Percentiles rank a stretch among this genome's conserved stretches.
These are phyloP conservation scores for Cymbopogon citratus DNA, from an alignment of 176 grass and related monocot genomes.

Conservation along the genomic window DNA sequence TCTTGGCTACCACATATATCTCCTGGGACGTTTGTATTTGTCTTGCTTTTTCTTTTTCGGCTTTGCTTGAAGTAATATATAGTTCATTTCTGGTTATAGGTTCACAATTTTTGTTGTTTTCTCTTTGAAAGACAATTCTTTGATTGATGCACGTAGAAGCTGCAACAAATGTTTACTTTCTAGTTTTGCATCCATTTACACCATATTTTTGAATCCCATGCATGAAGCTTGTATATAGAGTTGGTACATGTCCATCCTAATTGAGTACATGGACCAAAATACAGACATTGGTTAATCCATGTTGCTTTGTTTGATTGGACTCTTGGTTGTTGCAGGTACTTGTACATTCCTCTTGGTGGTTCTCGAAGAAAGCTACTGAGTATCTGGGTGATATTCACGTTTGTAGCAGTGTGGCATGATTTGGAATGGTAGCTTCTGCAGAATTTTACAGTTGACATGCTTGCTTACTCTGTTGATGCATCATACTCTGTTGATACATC, in stretches of 20 bases:
- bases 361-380: conserved; percentile 79
- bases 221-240: conserved; percentile 8
- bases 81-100: not conserved
- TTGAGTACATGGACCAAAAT: not conserved
- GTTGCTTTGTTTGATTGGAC: conserved; percentile 12
- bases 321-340: conserved; percentile 51
- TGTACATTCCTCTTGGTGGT: conserved; percentile 97
- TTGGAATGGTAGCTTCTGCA: conserved; percentile 63
- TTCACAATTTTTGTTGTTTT: not conserved
- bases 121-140: no score
- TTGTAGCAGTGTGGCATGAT: conserved; percentile 96
- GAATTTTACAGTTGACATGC: conserved; percentile 11
- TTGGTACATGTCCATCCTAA: conserved; percentile 1
- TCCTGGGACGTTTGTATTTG: not conserved
- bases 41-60: not conserved
- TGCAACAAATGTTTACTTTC: not conserved
- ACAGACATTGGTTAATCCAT: not conserved
- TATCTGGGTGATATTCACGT: conserved; percentile 98
- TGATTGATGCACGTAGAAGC: not conserved
- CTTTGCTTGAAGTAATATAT: not conserved
- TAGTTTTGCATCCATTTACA: conserved; percentile 4
- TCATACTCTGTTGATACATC: not conserved
- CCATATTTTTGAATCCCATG: not conserved
- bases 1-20: not conserved
- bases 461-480: not conserved